Conservation (phyloP, 306 rosid genomes). For the Quercus bicolor region DNA sequence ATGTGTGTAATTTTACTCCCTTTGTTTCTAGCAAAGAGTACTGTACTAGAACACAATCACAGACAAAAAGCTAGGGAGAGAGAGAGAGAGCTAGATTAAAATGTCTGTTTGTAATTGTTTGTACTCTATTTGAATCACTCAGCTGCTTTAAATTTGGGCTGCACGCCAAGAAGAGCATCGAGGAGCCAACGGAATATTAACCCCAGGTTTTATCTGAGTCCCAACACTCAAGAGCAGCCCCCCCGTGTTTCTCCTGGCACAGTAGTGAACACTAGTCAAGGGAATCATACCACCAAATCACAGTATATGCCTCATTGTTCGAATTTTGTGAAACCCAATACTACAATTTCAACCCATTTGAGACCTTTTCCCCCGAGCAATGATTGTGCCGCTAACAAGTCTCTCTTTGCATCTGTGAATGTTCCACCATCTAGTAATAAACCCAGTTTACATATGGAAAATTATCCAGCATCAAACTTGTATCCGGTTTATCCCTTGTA, state of each 20-base stretch:
- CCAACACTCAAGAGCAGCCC: conserved; percentile 24
- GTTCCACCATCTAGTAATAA: conserved; percentile 23
- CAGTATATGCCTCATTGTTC: conserved; percentile 23
- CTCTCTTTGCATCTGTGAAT: conserved; percentile 4
- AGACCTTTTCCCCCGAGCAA: conserved; percentile 1
- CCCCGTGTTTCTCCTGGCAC: conserved; percentile 3
- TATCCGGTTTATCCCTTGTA: conserved; percentile 45
- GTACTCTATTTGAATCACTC: conserved; percentile 11
- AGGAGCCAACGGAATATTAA: conserved; percentile 59
- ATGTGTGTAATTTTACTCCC: neutral
- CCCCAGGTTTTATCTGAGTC: conserved; percentile 53
- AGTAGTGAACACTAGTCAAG: conserved; percentile 18
- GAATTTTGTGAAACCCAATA: conserved; percentile 20
- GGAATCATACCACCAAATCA: conserved; percentile 2
- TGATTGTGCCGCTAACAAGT: neutral
- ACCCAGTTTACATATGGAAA: conserved; percentile 27
- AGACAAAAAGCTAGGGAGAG: neutral
- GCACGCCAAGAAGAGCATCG: conserved; percentile 53
- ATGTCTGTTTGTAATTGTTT: conserved; percentile 5
- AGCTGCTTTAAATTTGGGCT: conserved; percentile 81
- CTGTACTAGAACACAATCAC: neutral
- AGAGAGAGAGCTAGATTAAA: neutral
- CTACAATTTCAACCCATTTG: conserved; percentile 7
- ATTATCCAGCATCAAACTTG: conserved; percentile 17
- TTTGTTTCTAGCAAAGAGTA: neutral